Percentiles rank a stretch among this genome's conserved stretches.
These are phyloP conservation scores for Pseudozyma hubeiensis DNA, from an alignment of 1,284 basidiomycete genomes.

Conservation along the genomic window DNA sequence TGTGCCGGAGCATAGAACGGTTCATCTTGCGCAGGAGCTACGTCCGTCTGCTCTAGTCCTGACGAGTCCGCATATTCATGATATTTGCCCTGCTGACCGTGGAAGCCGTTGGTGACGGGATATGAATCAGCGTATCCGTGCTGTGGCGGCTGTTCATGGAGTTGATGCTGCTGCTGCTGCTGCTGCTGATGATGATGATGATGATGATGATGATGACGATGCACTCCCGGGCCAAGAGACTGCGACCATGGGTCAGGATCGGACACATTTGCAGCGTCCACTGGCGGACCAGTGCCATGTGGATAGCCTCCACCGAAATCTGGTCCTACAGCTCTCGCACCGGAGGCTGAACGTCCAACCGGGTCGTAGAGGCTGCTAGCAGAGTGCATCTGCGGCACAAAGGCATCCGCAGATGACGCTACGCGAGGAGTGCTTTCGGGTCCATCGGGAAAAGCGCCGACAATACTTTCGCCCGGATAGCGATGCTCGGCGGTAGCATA, in stretches of 20 bases:
- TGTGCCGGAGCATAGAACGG: neutral
- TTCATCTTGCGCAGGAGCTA: neutral
- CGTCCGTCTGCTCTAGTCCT: neutral
- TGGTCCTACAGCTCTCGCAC: neutral
- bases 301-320: slow-evolving; percentile 2
- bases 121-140: neutral
- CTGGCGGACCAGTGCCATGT: neutral
- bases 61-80: neutral
- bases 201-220: neutral
- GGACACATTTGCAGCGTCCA: neutral
- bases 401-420: neutral
- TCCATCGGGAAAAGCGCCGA: neutral
- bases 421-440: neutral
- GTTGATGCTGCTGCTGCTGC: neutral
- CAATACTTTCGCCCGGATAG: neutral
- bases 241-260: slow-evolving; percentile 3
- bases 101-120: neutral
- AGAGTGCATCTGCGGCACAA: slow-evolving; percentile 1
- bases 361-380: neutral
- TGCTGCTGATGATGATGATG: neutral
- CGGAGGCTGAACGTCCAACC: neutral
- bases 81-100: neutral
- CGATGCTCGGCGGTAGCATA: neutral
- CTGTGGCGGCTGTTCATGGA: neutral
- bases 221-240: neutral